Evolutionary conservation across 2,329 filamentous ascomycete species (phyloP), one percentile per base, ranked within the genome.

Genomic region (Fusarium denticulatum): DNA sequence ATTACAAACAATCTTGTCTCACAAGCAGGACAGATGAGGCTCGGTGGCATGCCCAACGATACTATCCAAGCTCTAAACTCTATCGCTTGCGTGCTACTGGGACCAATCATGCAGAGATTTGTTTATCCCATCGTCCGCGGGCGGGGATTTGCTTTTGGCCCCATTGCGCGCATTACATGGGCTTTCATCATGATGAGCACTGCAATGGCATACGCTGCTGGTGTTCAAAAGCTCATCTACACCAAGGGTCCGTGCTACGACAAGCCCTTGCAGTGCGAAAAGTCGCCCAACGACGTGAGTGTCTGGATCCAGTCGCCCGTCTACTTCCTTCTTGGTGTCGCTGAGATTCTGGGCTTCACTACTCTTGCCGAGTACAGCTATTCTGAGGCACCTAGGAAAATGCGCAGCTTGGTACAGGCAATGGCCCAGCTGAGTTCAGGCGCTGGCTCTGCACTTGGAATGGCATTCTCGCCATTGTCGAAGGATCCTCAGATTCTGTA

Each of bases 61-160:
- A 60, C 58, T 11, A 60, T 60, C 13, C 58, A 60, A 26, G 58
- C 58, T 32, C 58, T 60, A 3, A 53, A 60, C 26, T 53, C 58
- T 22, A 60, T 60, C 45, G 58, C 58, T 20, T 53, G 45, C 36
- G 58, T 60, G 2, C 20, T 60, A 7, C 36, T 60, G 7, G 58
- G 58, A 3, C 58, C 58, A 9, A 15, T 60, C 16, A 60, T 60
- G 58, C 58, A 60, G 24, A 43, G 36, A 24, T 40, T 28, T 28
- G 58, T 60, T 7, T 60, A 60, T 42, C 58, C 58, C 3, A 60
- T 60, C 4, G 45, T 60, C 7, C 36, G 58, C 0, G 22, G 45
- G 28, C 58, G 28, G 3, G 58, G 58, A 7, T 53, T 60, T 12
- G 26, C 37, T 8, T 60, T 60, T 36, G 58, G 58, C 3, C 58